Percentiles rank a stretch among this genome's conserved stretches.
phyloP scores from a whole-genome alignment of 2,329 filamentous ascomycete species.

The Talaromyces sp. region DNA sequence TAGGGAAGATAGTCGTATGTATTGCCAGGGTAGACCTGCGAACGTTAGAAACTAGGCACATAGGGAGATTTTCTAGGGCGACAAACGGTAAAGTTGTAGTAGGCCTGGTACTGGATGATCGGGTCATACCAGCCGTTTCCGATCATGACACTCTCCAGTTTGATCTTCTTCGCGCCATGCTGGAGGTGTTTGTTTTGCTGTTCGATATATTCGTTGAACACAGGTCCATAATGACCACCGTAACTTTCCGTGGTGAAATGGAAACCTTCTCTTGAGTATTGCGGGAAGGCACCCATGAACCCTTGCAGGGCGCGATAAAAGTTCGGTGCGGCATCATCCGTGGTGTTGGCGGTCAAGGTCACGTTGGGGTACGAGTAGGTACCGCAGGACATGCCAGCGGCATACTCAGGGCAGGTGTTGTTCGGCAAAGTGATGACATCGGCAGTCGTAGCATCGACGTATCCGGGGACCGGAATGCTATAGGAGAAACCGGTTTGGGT shows the following conservation, averaged over 20 bases:
- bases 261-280: conserved; percentile 56
- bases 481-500: conserved; percentile 57
- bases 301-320: conserved; percentile 57
- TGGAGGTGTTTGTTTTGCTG: conserved; percentile 38
- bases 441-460: conserved; percentile 33
- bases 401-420: conserved; percentile 23
- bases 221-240: conserved; percentile 41
- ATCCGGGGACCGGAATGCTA: conserved; percentile 20
- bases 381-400: conserved; percentile 7
- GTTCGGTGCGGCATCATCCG: conserved; percentile 48
- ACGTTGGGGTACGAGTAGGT: conserved; percentile 35
- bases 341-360: conserved; percentile 50
- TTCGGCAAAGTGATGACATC: conserved; percentile 25
- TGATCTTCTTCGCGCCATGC: conserved; percentile 21
- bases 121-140: conserved; percentile 38
- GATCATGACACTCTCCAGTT: conserved; percentile 28
- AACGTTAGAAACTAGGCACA: neutral
- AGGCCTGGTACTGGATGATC: conserved; percentile 33
- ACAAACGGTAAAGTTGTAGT: conserved; percentile 31
- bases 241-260: conserved; percentile 42
- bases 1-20: conserved; percentile 26
- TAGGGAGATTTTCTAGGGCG: neutral
- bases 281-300: conserved; percentile 60
- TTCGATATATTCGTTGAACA: conserved; percentile 36
- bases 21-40: conserved; percentile 27